phyloP scores from a whole-genome alignment of 306 rosid species.

The Corylus americana region DNA sequence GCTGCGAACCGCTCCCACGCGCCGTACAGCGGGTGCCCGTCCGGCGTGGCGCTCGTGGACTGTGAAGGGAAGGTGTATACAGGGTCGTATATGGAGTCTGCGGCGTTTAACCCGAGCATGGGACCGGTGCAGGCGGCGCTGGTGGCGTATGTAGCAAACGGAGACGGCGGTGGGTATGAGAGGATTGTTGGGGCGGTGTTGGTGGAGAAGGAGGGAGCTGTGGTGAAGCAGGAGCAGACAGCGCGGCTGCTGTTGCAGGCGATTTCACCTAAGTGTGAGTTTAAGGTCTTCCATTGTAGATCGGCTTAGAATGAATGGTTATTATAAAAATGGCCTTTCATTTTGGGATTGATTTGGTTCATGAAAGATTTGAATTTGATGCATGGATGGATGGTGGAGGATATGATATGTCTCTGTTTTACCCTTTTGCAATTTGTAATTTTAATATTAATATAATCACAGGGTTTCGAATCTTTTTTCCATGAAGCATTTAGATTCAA shows the following conservation, averaged over 20 bases:
- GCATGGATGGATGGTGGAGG: background rate
- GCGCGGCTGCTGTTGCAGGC: slow-evolving; percentile 56
- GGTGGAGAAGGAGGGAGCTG: slow-evolving; percentile 70
- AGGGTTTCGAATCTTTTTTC: background rate
- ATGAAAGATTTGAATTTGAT: background rate
- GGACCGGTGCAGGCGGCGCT: slow-evolving; percentile 83
- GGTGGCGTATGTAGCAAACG: slow-evolving; percentile 64
- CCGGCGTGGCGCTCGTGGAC: slow-evolving; percentile 76
- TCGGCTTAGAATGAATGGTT: background rate
- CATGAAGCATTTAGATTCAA: background rate
- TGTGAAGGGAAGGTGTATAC: slow-evolving; percentile 40
- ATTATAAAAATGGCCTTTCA: background rate
- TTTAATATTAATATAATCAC: background rate
- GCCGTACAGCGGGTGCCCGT: slow-evolving; percentile 78
- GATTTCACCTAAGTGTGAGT: slow-evolving; percentile 50
- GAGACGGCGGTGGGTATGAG: slow-evolving; percentile 51
- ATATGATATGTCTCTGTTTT: background rate
- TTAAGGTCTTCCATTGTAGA: slow-evolving; percentile 44
- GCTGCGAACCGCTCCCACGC: slow-evolving; percentile 84
- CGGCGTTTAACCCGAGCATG: slow-evolving; percentile 89
- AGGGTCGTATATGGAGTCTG: slow-evolving; percentile 85
- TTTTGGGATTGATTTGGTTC: background rate
- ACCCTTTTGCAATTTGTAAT: background rate
- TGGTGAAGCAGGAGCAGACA: slow-evolving; percentile 61
- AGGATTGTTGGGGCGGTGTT: slow-evolving; percentile 57